These are phyloP conservation scores for Skeletonema costatum DNA, from an alignment of 108 stramenopile species.

Conservation along the genomic window DNA sequence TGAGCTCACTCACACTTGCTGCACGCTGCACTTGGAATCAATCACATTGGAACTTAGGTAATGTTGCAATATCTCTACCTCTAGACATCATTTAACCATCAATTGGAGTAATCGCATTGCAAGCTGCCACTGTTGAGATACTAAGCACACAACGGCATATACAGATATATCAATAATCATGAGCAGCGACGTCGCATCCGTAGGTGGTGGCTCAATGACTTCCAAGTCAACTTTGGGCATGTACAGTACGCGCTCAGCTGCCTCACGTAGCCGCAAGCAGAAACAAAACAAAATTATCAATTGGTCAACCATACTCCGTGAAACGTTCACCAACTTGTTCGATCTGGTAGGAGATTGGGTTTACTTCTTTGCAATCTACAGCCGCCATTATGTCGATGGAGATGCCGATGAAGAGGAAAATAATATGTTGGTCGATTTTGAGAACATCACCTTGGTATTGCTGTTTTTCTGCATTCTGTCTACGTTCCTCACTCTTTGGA, in stretches of 20 bases:
- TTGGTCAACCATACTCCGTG: constrained; percentile 12
- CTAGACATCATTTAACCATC: too few species aligned
- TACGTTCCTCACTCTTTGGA: constrained; percentile 19
- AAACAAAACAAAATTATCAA: constrained; percentile 9
- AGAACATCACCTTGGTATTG: constrained; percentile 6
- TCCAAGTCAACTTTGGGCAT: not conserved
- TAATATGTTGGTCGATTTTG: not conserved
- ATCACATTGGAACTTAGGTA: too few species aligned
- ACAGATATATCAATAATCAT: too few species aligned
- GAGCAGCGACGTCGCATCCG: not conserved
- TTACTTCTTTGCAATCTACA: constrained; percentile 9
- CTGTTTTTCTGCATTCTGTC: constrained; percentile 24
- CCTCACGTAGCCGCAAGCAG: not conserved
- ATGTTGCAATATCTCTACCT: too few species aligned
- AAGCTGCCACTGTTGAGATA: too few species aligned
- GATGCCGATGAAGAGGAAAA: not conserved
- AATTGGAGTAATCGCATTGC: too few species aligned
- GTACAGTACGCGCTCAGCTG: not conserved
- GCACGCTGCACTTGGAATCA: too few species aligned
- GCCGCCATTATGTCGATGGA: not conserved
- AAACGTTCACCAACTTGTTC: constrained; percentile 14
- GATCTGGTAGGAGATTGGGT: constrained; percentile 25
- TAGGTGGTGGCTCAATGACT: not conserved
- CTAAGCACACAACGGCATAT: too few species aligned
- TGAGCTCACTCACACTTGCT: too few species aligned